Conservation (phyloP, 495 filamentous ascomycete genomes). For the Apiosordaria backusii region DNA sequence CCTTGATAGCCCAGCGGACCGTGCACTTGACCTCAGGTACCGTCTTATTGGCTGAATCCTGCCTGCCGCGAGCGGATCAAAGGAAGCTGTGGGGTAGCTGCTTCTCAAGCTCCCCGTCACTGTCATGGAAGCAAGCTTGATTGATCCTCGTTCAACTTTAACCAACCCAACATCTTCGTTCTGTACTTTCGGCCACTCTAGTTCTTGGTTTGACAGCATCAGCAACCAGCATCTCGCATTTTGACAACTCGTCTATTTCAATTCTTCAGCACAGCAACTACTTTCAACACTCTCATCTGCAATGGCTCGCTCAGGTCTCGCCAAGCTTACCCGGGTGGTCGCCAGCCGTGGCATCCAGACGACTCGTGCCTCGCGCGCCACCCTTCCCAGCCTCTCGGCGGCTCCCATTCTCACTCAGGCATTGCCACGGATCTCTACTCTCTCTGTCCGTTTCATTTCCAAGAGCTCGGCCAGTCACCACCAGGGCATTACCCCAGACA, state of each 20-base stretch:
- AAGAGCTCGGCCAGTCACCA: conserved; percentile 12
- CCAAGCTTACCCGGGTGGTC: conserved; percentile 25
- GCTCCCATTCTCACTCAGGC: neutral
- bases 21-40: neutral
- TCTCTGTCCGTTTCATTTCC: conserved; percentile 19
- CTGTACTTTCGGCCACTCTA: neutral
- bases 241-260: neutral
- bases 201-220: neutral
- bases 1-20: conserved; percentile 4
- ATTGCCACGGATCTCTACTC: neutral
- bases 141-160: neutral
- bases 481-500: conserved; percentile 35
- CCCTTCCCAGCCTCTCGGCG: conserved; percentile 13
- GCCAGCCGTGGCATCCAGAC: conserved; percentile 21
- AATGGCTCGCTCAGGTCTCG: conserved; percentile 31
- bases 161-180: neutral
- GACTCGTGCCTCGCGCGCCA: conserved; percentile 1
- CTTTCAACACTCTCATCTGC: conserved; percentile 6
- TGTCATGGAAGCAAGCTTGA: neutral
- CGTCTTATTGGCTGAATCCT: conserved; percentile 6
- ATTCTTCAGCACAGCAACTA: neutral
- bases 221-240: neutral
- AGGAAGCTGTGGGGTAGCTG: neutral
- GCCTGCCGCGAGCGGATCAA: neutral
- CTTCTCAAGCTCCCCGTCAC: neutral